Base-by-base conservation (phyloP, 371 early-diverging fungal genomes). In the Phascolomyces articulosus region DNA sequence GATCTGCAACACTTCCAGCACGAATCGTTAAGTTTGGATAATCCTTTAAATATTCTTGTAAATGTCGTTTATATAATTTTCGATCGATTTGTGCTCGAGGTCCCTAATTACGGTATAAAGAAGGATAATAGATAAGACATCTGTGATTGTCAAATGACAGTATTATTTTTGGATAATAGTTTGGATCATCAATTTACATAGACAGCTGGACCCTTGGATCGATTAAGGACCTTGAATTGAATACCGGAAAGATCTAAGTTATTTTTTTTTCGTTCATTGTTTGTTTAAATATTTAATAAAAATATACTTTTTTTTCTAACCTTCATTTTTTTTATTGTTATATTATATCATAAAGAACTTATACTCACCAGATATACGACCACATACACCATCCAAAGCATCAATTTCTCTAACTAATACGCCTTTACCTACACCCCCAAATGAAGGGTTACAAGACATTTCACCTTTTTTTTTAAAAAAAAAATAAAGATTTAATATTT, bases 381-480 rank as follows among this genome's bases (percentile, higher is more conserved):
- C 92, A 68, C 92, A 93, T 16, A 94, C 84, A 38, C 95, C 95
- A 67, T 93, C 95, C 69, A 94, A 72, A 2, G 95, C 95, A 72
- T 94, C 95, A 20, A 94, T 84, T 68, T 94, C 95, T 63, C 89
- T 75, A 18, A 94, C 90, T 18, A 94, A 75, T 4, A 90, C 85
- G 15, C 95, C 95, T 70, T 94, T 94, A 10, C 94, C 95, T 1
- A 94, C 87, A 15, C 95, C 95, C 44, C 95, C 95, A 72, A 94
- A 93, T 0, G 92, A 91, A 21, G 95, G 95, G 69, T 94, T 94
- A 70, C 95, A 94, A 4, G 93, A 91, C 93, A 94, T 92, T 70
- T 94, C 95, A 38, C 94, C 94, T 75, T 67, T 60, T 21, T 1
- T 56, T 34, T 21, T 47, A 21, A 13, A 15, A 7, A 18, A 26